phyloP scores from a whole-genome alignment of 2,329 filamentous ascomycete genomes.

The Phaeomoniella chlamydospora region DNA sequence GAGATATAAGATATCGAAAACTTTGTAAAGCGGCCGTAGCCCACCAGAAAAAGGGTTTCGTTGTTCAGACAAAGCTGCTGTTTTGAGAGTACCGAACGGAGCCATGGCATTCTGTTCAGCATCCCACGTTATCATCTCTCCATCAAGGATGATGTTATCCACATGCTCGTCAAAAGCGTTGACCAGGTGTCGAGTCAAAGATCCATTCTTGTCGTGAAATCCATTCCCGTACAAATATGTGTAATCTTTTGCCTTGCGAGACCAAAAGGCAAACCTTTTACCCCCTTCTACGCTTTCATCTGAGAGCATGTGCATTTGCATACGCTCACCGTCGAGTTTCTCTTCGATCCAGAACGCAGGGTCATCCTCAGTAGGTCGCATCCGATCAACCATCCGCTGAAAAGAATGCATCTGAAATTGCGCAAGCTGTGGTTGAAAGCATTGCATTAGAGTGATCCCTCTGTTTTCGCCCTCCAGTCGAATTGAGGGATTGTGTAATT shows the following conservation, averaged over 20 bases:
- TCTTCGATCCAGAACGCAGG: conserved; percentile 91
- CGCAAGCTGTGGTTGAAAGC: conserved; percentile 89
- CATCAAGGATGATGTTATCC: conserved; percentile 78
- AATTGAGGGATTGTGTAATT: conserved; percentile 59
- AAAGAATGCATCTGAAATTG: conserved; percentile 80
- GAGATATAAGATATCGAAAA: conserved; percentile 84
- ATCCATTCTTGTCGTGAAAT: conserved; percentile 57
- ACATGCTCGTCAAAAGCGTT: conserved; percentile 66
- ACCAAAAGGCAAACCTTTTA: conserved; percentile 75
- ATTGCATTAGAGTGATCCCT: conserved; percentile 74
- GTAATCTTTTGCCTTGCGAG: conserved; percentile 89
- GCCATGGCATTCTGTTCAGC: conserved; percentile 71
- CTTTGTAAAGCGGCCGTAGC: conserved; percentile 62
- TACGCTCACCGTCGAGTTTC: conserved; percentile 90
- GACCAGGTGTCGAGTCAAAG: conserved; percentile 66
- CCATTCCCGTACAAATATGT: conserved; percentile 81
- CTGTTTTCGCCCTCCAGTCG: conserved; percentile 62
- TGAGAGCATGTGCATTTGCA: conserved; percentile 84
- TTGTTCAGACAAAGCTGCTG: conserved; percentile 68
- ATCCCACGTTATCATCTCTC: conserved; percentile 99
- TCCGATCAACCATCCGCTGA: conserved; percentile 59
- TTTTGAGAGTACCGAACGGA: conserved; percentile 85
- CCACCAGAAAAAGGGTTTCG: conserved; percentile 53
- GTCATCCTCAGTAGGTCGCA: conserved; percentile 54
- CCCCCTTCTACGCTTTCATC: conserved; percentile 56